Evolutionary conservation across 2,329 filamentous ascomycete genomes (phyloP).

Genomic region (Colletotrichum sp.): DNA sequence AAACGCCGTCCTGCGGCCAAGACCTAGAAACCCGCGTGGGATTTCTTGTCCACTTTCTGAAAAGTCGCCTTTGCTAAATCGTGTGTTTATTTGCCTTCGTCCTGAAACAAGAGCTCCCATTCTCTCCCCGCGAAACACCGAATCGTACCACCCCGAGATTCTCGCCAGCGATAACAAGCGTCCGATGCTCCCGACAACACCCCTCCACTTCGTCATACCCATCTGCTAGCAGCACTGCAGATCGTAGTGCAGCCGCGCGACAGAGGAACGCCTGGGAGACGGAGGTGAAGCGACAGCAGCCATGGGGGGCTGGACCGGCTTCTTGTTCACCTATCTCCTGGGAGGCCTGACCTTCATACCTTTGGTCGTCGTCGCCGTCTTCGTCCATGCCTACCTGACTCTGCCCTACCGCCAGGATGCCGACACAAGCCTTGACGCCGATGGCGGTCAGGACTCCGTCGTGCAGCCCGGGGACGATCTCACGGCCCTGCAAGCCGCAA

Average conservation of each 20-base stretch:
- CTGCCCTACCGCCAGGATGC: slow-evolving; percentile 60
- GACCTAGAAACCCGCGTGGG: neutral
- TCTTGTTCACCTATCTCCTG: slow-evolving; percentile 80
- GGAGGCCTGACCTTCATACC: slow-evolving; percentile 91
- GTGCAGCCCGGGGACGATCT: slow-evolving; percentile 69
- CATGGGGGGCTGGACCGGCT: slow-evolving; percentile 59
- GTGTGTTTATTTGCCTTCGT: neutral
- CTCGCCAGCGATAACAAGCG: neutral
- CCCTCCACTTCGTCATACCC: neutral
- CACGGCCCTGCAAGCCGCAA: slow-evolving; percentile 65
- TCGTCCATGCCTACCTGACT: slow-evolving; percentile 73
- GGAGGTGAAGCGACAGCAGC: slow-evolving; percentile 11
- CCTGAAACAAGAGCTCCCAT: neutral
- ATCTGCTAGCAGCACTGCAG: slow-evolving; percentile 10
- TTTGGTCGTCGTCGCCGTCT: slow-evolving; percentile 64
- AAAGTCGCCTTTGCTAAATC: neutral
- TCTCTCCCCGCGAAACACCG: neutral
- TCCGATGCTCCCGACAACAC: slow-evolving; percentile 8
- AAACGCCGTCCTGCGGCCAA: neutral
- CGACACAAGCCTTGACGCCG: slow-evolving; percentile 31
- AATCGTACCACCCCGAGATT: neutral
- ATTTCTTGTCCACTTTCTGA: neutral
- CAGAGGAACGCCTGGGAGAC: neutral
- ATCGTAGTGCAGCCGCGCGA: neutral
- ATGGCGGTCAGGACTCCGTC: slow-evolving; percentile 38